These are phyloP conservation scores for Colletotrichum tamarilloi DNA, from an alignment of 2,329 filamentous ascomycete genomes.

Conservation along the genomic window DNA sequence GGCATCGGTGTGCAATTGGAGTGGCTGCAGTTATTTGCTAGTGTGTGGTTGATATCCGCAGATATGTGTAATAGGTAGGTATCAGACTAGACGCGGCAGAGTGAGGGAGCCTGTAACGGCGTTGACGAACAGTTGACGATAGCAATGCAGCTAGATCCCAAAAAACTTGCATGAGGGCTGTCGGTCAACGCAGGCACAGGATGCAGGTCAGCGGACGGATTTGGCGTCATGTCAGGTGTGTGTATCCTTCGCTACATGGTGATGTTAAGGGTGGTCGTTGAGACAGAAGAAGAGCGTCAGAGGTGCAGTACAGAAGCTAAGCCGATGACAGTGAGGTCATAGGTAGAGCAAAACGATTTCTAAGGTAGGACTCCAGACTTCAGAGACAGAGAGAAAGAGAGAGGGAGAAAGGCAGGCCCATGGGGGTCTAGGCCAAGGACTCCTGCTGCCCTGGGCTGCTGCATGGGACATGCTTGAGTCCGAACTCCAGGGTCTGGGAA, in stretches of 20 bases:
- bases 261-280: background rate
- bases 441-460: background rate
- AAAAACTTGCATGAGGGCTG: slow-evolving; percentile 9
- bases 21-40: background rate
- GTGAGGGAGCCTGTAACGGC: slow-evolving; percentile 21
- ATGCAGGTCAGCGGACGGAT: slow-evolving; percentile 28
- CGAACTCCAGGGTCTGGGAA: slow-evolving; percentile 24
- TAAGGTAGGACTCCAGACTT: background rate
- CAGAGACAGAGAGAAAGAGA: background rate
- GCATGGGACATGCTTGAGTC: slow-evolving; percentile 18
- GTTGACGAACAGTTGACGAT: slow-evolving; percentile 3
- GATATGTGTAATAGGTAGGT: background rate
- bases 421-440: background rate
- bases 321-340: background rate
- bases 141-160: background rate
- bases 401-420: background rate
- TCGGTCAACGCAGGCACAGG: slow-evolving; percentile 14
- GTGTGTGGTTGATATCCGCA: background rate
- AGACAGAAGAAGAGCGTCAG: background rate
- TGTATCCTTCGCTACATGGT: background rate
- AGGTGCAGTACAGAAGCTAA: background rate
- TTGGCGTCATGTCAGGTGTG: slow-evolving; percentile 7
- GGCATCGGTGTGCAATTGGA: background rate
- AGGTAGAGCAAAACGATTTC: background rate
- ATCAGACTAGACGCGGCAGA: background rate